Evolutionary conservation across 495 filamentous ascomycete species (phyloP).

Genomic region (Entonaema liquescens): DNA sequence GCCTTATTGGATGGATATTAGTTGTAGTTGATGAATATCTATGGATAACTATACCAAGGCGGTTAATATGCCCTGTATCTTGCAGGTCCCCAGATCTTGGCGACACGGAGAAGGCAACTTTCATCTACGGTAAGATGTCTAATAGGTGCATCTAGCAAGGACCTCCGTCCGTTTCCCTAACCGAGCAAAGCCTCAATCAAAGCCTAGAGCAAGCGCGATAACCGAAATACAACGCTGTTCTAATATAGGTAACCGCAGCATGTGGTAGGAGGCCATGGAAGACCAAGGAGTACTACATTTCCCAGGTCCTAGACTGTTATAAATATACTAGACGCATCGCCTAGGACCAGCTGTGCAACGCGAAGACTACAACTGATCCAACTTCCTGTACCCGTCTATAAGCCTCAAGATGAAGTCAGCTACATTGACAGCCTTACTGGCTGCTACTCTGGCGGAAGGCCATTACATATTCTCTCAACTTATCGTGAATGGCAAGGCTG

Average conservation of each 20-base stretch:
- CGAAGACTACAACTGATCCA: background rate
- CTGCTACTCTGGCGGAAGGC: conserved; percentile 2
- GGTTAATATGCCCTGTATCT: conserved; percentile 6
- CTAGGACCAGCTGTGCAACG: background rate
- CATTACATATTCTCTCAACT: conserved; percentile 6
- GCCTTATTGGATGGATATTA: background rate
- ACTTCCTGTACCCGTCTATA: background rate
- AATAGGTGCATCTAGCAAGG: background rate
- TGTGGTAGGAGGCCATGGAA: background rate
- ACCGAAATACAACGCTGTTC: background rate
- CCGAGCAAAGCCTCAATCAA: background rate
- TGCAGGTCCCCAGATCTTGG: conserved; percentile 6
- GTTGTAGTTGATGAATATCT: background rate
- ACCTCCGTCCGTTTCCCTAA: background rate
- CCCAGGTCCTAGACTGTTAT: background rate
- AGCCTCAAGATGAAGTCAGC: conserved; percentile 3
- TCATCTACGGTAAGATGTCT: background rate
- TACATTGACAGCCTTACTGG: background rate
- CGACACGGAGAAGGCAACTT: background rate
- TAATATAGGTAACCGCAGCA: background rate
- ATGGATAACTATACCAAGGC: background rate
- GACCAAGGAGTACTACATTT: background rate
- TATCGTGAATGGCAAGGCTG: conserved; percentile 44
- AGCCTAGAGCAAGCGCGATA: background rate
- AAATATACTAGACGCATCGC: background rate